phyloP scores from a whole-genome alignment of 2,329 filamentous ascomycete species.

The Alternaria arbusti region DNA sequence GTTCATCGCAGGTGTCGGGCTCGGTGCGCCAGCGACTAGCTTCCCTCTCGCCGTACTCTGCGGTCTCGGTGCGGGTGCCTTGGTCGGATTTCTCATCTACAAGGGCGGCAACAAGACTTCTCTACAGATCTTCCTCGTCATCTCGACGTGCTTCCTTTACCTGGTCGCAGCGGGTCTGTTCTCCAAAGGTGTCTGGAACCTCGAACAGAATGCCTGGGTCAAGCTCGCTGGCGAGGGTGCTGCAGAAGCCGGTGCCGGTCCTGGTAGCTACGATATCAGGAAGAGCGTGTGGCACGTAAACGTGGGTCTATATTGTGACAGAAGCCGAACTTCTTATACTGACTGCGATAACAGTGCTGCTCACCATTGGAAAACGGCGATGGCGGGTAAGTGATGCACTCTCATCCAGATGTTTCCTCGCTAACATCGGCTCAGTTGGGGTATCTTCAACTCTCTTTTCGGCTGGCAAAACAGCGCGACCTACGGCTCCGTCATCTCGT shows the following conservation, averaged over 20 bases:
- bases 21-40: constrained; percentile 74
- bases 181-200: constrained; percentile 75
- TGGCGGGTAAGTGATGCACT: constrained; percentile 46
- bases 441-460: constrained; percentile 83
- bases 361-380: constrained; percentile 74
- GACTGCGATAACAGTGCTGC: constrained; percentile 66
- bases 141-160: constrained; percentile 83
- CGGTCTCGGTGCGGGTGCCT: constrained; percentile 70
- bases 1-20: constrained; percentile 83
- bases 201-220: constrained; percentile 74
- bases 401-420: neutral
- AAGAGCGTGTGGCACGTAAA: constrained; percentile 85
- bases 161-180: constrained; percentile 84
- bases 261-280: constrained; percentile 80
- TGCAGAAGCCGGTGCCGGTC: constrained; percentile 67
- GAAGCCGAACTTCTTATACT: neutral
- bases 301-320: constrained; percentile 54
- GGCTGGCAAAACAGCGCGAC: constrained; percentile 91
- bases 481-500: constrained; percentile 84
- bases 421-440: constrained; percentile 65
- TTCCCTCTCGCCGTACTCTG: constrained; percentile 79
- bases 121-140: constrained; percentile 79
- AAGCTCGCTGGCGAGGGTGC: constrained; percentile 68
- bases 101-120: constrained; percentile 71
- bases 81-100: constrained; percentile 78